Evolutionary conservation across 257 asterid genomes (phyloP).

Genomic region (Solanum piurae): DNA sequence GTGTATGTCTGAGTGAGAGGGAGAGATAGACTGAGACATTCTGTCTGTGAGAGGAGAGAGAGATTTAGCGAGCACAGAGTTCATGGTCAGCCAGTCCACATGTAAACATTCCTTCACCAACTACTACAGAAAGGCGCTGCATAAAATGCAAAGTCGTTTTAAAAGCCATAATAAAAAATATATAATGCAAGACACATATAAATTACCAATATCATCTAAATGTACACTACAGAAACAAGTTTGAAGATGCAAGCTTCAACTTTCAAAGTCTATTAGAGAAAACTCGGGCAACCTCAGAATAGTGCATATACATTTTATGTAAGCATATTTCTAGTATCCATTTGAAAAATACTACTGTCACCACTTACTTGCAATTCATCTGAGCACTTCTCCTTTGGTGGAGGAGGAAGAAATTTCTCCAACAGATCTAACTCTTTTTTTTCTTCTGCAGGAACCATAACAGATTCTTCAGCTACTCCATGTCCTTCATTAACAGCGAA

Average conservation of each 20-base stretch:
- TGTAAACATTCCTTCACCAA: background rate
- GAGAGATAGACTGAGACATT: background rate
- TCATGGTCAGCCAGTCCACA: background rate
- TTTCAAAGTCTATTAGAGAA: background rate
- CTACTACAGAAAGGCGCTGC: background rate
- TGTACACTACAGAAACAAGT: background rate
- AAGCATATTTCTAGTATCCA: background rate
- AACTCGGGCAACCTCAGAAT: background rate
- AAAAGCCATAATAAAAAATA: background rate
- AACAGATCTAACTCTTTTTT: constrained; percentile 41
- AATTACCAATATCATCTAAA: background rate
- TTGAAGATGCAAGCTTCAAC: background rate
- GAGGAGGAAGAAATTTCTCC: constrained; percentile 69
- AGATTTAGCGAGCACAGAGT: background rate
- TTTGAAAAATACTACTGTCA: background rate
- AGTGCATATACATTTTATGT: background rate
- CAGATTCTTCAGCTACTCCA: constrained; percentile 39
- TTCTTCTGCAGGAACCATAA: constrained; percentile 39
- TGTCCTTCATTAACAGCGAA: constrained; percentile 26
- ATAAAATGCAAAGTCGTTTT: background rate
- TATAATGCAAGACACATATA: background rate
- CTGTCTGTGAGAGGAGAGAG: background rate
- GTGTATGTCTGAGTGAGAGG: too few species aligned
- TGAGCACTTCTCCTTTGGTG: constrained; percentile 63
- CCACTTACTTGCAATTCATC: constrained; percentile 79